Conservation (phyloP, 108 stramenopile genomes). For the Cyclotella kingstonii region DNA sequence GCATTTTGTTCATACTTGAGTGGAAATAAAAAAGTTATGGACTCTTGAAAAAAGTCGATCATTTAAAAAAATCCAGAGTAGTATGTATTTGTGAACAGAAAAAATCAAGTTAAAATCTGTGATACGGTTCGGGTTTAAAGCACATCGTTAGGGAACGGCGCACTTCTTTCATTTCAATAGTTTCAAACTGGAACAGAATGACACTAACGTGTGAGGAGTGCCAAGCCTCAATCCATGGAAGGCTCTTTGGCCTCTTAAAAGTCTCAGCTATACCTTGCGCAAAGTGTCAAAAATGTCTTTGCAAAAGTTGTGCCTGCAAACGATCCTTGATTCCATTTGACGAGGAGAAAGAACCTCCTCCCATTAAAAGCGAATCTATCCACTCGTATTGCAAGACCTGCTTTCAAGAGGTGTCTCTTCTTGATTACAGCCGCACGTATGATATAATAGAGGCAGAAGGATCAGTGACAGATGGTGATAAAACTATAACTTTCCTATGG, state of each 20-base stretch:
- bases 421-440: conserved; percentile 43
- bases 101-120: no score
- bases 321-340: conserved; percentile 27
- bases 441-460: conserved; percentile 32
- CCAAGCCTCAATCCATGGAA: conserved; percentile 4
- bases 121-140: no score
- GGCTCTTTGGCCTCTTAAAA: conserved; percentile 5
- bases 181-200: neutral
- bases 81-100: no score
- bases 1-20: no score
- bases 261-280: neutral
- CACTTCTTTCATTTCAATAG: no score
- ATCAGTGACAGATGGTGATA: neutral
- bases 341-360: conserved; percentile 3
- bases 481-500: conserved; percentile 33
- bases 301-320: conserved; percentile 11
- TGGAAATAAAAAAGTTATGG: no score
- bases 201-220: conserved; percentile 22
- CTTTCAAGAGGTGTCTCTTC: conserved; percentile 43
- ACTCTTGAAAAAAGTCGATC: no score
- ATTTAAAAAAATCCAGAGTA: no score
- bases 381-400: conserved; percentile 42
- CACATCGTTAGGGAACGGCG: no score
- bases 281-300: conserved; percentile 11
- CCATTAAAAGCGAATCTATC: conserved; percentile 22